Conservation (phyloP, 129 eudicot species). For the Flaveria sonorensis region DNA sequence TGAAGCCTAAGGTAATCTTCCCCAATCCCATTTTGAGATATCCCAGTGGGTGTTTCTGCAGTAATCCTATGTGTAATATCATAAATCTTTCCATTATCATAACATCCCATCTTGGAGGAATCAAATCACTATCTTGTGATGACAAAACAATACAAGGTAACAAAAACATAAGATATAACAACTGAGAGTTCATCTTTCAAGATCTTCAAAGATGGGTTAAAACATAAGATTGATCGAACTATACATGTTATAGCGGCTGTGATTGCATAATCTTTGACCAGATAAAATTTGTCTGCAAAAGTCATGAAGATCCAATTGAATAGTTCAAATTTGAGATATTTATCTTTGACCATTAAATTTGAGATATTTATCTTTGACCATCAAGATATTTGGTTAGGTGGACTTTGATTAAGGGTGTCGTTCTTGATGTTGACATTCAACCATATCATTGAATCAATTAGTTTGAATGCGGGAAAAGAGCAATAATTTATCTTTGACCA, state of each 20-base stretch:
- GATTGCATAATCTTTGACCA: neutral
- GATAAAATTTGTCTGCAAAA: neutral
- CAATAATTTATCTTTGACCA: neutral
- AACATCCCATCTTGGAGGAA: slow-evolving; percentile 55
- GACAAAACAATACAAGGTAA: slow-evolving; percentile 13
- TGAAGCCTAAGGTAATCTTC: slow-evolving; percentile 43
- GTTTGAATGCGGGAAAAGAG: neutral
- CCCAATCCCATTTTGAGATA: slow-evolving; percentile 40
- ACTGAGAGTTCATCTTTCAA: slow-evolving; percentile 23
- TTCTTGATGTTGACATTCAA: slow-evolving; percentile 12
- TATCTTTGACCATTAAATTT: too few species aligned
- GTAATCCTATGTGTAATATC: slow-evolving; percentile 72
- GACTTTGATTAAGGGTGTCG: neutral
- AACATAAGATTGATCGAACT: neutral
- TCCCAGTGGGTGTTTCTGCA: slow-evolving; percentile 49
- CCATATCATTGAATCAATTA: neutral
- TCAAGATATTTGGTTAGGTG: too few species aligned
- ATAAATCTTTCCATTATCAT: slow-evolving; percentile 52
- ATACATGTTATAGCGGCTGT: slow-evolving; percentile 2
- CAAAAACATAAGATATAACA: slow-evolving; percentile 10
- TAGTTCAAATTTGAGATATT: neutral
- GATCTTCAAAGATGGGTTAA: neutral
- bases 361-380: too few species aligned
- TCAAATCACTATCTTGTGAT: slow-evolving; percentile 23
- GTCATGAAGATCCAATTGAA: neutral